Conservation (phyloP, 2,329 filamentous ascomycete species). For the Aspergillus sergii region DNA sequence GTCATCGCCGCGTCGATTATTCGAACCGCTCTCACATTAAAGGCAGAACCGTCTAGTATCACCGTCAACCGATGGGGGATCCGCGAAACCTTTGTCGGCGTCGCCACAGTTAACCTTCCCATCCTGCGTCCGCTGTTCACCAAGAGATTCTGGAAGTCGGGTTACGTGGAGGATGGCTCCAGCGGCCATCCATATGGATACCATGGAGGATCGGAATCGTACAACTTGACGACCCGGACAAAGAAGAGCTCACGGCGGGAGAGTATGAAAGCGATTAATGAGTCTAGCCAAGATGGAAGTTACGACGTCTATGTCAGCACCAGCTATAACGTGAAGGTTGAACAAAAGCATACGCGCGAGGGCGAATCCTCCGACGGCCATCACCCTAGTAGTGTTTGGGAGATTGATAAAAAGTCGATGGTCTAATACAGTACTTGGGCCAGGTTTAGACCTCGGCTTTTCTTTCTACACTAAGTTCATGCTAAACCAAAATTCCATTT, state of each 20-base stretch:
- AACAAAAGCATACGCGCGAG: not conserved
- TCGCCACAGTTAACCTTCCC: slow-evolving; percentile 8
- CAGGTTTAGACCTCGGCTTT: not conserved
- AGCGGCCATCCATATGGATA: not conserved
- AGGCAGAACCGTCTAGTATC: not conserved
- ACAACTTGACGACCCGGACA: slow-evolving; percentile 2
- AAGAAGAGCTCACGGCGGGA: slow-evolving; percentile 1
- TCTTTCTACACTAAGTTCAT: not conserved
- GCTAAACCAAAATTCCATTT: not conserved
- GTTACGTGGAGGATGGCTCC: not conserved
- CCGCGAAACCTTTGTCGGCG: slow-evolving; percentile 6
- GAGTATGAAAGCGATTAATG: slow-evolving; percentile 6
- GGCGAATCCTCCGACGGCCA: not conserved
- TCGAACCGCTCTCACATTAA: slow-evolving; percentile 5
- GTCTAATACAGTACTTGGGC: not conserved
- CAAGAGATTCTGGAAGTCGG: not conserved
- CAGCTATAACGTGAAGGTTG: slow-evolving; percentile 4
- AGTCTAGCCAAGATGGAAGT: not conserved
- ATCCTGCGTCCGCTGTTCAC: slow-evolving; percentile 7
- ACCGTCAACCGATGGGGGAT: slow-evolving; percentile 9
- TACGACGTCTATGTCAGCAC: slow-evolving; percentile 7
- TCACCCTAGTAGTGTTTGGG: slow-evolving; percentile 7
- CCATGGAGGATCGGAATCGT: not conserved
- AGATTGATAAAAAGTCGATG: slow-evolving; percentile 11
- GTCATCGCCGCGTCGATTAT: slow-evolving; percentile 7